These are phyloP conservation scores for Didymellaceae sp. DNA, from an alignment of 2,329 filamentous ascomycete species.

Conservation along the genomic window DNA sequence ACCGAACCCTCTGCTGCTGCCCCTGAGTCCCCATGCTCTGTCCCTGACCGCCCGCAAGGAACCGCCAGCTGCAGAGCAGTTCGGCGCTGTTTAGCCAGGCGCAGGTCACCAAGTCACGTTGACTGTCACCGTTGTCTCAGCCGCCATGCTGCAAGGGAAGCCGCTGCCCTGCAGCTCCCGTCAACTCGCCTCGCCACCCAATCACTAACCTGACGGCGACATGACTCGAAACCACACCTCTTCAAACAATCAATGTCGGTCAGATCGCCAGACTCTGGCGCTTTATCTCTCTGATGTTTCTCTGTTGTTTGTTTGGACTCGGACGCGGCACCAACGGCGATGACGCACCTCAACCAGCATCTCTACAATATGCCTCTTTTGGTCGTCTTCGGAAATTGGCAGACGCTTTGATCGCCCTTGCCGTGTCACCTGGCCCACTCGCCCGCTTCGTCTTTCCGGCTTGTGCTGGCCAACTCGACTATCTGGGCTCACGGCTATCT, in stretches of 20 bases:
- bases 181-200: slow-evolving; percentile 19
- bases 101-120: slow-evolving; percentile 4
- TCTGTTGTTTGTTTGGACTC: neutral
- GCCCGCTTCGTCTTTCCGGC: slow-evolving; percentile 11
- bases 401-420: slow-evolving; percentile 33
- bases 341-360: slow-evolving; percentile 4
- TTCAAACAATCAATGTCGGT: neutral
- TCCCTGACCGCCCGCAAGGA: slow-evolving; percentile 4
- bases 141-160: slow-evolving; percentile 23
- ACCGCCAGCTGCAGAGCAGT: neutral
- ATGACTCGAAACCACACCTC: slow-evolving; percentile 12
- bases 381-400: slow-evolving; percentile 37
- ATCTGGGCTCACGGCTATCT: neutral
- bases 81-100: slow-evolving; percentile 2
- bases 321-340: neutral
- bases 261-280: neutral
- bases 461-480: neutral
- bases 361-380: slow-evolving; percentile 8
- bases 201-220: slow-evolving; percentile 14
- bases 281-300: neutral
- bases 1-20: slow-evolving; percentile 4
- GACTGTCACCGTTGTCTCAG: slow-evolving; percentile 26
- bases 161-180: slow-evolving; percentile 30
- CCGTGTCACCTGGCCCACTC: slow-evolving; percentile 25
- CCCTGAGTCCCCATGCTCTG: slow-evolving; percentile 4